A percentile compares a stretch with the other conserved stretches of the same genome.
Conservation (phyloP, 495 filamentous ascomycete genomes). For the Platismatia glauca region DNA sequence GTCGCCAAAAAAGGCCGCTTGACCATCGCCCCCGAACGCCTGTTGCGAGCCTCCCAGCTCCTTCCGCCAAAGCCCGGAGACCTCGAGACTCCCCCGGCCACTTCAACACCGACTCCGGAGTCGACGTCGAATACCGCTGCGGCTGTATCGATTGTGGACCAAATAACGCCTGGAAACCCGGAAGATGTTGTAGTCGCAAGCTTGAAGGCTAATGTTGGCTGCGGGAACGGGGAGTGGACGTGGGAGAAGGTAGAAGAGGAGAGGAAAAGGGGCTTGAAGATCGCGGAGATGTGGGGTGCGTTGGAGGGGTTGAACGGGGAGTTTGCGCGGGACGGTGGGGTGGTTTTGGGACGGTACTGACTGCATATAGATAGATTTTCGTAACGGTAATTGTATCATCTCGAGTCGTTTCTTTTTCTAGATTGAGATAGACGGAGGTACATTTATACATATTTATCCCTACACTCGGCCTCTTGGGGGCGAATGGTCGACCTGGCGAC, state of each 20-base stretch:
- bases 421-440: too few species aligned
- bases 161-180: conserved; percentile 9
- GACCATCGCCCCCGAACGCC: conserved; percentile 73
- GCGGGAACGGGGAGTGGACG: conserved; percentile 37
- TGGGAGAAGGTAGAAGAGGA: conserved; percentile 51
- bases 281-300: conserved; percentile 43
- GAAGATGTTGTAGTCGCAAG: conserved; percentile 12
- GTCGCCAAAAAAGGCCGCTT: conserved; percentile 81
- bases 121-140: conserved; percentile 2
- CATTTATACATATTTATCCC: too few species aligned
- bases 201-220: neutral
- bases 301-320: conserved; percentile 41
- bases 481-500: too few species aligned
- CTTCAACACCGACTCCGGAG: neutral
- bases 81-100: conserved; percentile 8
- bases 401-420: too few species aligned
- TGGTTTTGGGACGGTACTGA: conserved; percentile 19
- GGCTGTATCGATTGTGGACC: neutral
- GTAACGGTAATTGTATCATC: too few species aligned
- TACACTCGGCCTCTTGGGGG: too few species aligned
- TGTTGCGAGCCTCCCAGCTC: conserved; percentile 59
- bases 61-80: conserved; percentile 46
- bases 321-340: conserved; percentile 22
- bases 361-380: too few species aligned
- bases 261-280: conserved; percentile 43